These are phyloP conservation scores for Seiridium cupressi DNA, from an alignment of 2,329 filamentous ascomycete species.

Conservation along the genomic window DNA sequence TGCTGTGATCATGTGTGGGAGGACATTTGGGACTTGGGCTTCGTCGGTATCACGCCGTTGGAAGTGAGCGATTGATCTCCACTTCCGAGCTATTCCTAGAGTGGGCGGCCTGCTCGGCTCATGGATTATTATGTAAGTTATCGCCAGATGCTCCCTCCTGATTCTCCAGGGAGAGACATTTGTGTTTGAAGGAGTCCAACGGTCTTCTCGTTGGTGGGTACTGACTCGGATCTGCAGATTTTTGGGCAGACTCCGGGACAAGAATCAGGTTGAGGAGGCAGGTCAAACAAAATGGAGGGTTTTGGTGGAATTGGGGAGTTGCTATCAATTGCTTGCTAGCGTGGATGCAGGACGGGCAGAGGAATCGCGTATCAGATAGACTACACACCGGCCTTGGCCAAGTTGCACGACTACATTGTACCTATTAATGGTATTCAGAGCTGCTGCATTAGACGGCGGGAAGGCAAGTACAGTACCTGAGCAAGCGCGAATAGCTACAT, in stretches of 20 bases:
- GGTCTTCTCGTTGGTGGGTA: background rate
- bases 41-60: slow-evolving; percentile 6
- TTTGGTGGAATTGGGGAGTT: background rate
- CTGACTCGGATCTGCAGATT: background rate
- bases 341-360: no score
- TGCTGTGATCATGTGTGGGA: slow-evolving; percentile 7
- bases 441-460: no score
- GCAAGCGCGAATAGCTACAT: no score
- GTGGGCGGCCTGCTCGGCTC: slow-evolving; percentile 3
- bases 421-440: no score
- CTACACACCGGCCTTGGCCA: no score
- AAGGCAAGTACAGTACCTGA: no score
- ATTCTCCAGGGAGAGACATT: background rate
- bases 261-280: background rate
- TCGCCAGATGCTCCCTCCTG: background rate
- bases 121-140: slow-evolving; percentile 5
- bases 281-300: background rate
- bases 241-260: background rate
- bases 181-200: no score
- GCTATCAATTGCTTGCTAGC: background rate
- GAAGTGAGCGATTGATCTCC: slow-evolving; percentile 8
- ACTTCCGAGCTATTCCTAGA: slow-evolving; percentile 10
- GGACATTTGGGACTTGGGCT: slow-evolving; percentile 4
- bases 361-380: background rate
- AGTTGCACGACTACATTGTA: no score